Evolutionary conservation across 192 early-diverging fungal species (phyloP).

Genomic region (Coemansia javaensis): DNA sequence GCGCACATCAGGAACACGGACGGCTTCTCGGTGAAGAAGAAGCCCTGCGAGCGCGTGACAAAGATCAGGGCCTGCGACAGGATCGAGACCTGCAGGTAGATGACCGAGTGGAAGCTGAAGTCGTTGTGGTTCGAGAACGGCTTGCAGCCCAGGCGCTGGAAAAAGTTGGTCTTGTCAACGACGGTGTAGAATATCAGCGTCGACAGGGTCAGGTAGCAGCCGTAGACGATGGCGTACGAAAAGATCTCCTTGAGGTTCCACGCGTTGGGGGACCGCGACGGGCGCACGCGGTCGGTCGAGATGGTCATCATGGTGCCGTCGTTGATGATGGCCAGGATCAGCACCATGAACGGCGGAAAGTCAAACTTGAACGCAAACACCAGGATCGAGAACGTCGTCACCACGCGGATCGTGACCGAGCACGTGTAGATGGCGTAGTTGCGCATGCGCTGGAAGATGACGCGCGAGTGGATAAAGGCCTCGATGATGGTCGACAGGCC

Average conservation of each 20-base stretch:
- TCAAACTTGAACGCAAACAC: slow-evolving; percentile 74
- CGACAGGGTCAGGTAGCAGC: slow-evolving; percentile 76
- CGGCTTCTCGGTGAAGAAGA: slow-evolving; percentile 72
- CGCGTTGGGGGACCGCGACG: slow-evolving; percentile 76
- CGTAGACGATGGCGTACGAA: slow-evolving; percentile 80
- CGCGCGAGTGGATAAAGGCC: slow-evolving; percentile 83
- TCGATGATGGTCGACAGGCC: slow-evolving; percentile 86
- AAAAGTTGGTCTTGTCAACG: slow-evolving; percentile 58
- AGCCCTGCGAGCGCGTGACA: slow-evolving; percentile 68
- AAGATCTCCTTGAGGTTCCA: slow-evolving; percentile 89
- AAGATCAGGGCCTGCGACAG: slow-evolving; percentile 77
- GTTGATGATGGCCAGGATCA: slow-evolving; percentile 87
- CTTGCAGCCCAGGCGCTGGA: slow-evolving; percentile 59
- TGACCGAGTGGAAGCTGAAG: slow-evolving; percentile 64
- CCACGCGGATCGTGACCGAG: slow-evolving; percentile 78
- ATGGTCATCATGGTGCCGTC: slow-evolving; percentile 93
- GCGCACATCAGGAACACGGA: slow-evolving; percentile 62
- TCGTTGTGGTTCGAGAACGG: slow-evolving; percentile 56
- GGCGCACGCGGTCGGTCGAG: slow-evolving; percentile 77
- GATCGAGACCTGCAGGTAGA: slow-evolving; percentile 77
- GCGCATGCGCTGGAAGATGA: slow-evolving; percentile 96
- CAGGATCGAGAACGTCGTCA: slow-evolving; percentile 66
- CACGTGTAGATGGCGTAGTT: slow-evolving; percentile 89
- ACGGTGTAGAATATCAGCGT: slow-evolving; percentile 70
- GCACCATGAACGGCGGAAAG: slow-evolving; percentile 79